phyloP scores from a whole-genome alignment of 2,329 filamentous ascomycete species.

The Zymoseptoria pseudotritici region DNA sequence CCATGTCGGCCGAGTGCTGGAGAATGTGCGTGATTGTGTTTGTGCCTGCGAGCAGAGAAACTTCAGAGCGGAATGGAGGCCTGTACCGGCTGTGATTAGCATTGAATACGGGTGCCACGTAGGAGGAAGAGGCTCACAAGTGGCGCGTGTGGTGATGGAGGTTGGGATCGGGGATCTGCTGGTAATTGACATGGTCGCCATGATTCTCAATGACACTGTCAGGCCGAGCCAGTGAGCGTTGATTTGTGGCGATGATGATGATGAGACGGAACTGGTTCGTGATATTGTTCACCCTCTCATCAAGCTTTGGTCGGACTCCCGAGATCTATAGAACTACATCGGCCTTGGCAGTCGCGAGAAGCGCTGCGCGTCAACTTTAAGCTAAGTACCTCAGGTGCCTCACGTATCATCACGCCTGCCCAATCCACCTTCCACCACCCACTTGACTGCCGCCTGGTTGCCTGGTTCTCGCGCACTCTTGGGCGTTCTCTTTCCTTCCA shows the following conservation, averaged over 20 bases:
- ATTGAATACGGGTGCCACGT: not conserved
- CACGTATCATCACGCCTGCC: not conserved
- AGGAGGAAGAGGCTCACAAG: conserved; percentile 19
- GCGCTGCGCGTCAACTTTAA: not conserved
- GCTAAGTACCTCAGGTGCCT: not conserved
- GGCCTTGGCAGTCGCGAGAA: not conserved
- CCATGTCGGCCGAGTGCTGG: conserved; percentile 27
- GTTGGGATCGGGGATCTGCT: conserved; percentile 17
- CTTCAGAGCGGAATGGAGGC: conserved; percentile 29
- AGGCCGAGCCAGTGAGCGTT: not conserved
- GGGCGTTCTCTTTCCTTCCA: not conserved
- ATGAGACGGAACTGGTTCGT: not conserved
- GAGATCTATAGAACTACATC: not conserved
- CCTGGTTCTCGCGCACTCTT: not conserved
- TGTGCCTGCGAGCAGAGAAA: conserved; percentile 18
- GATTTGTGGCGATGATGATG: not conserved
- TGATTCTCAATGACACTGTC: not conserved
- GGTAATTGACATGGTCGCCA: not conserved
- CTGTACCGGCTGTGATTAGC: conserved; percentile 20
- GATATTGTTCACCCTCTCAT: not conserved
- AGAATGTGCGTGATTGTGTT: conserved; percentile 21
- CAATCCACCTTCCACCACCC: not conserved
- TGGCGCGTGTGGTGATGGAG: conserved; percentile 23
- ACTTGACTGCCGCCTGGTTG: not conserved
- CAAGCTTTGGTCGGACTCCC: not conserved